Evolutionary conservation across 2,329 filamentous ascomycete genomes (phyloP).

Genomic region (Botrytis byssoidea): DNA sequence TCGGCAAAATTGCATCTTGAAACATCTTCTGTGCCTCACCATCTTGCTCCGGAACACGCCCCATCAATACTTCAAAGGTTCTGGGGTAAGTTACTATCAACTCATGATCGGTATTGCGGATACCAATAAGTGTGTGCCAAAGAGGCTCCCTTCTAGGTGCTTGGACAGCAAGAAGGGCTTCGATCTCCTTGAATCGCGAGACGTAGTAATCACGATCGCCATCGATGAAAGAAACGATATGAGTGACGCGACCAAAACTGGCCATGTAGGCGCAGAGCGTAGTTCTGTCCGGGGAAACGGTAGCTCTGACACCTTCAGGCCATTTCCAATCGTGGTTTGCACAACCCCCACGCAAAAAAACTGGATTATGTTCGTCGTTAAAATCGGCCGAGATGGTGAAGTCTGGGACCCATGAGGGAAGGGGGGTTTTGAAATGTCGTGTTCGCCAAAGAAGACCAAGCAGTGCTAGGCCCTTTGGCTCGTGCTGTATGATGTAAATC

Average conservation of each 20-base stretch:
- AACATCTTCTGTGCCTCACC: neutral
- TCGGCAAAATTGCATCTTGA: constrained; percentile 6
- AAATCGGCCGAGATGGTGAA: constrained; percentile 20
- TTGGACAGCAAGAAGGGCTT: neutral
- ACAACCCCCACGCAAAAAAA: constrained; percentile 15
- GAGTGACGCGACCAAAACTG: neutral
- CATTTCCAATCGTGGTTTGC: neutral
- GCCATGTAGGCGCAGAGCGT: constrained; percentile 1
- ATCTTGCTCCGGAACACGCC: neutral
- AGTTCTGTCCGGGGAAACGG: neutral
- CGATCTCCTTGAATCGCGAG: constrained; percentile 5
- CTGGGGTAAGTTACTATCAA: neutral
- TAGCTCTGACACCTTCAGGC: neutral
- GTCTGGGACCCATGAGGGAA: constrained; percentile 21
- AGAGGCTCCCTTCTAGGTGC: neutral
- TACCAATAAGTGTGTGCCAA: constrained; percentile 8
- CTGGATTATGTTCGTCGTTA: neutral
- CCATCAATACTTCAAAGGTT: constrained; percentile 12
- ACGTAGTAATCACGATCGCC: neutral
- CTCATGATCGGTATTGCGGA: constrained; percentile 3
- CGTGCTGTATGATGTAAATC: constrained; percentile 16
- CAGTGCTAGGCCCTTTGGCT: constrained; percentile 14
- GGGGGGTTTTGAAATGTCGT: constrained; percentile 11
- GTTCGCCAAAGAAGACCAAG: constrained; percentile 19
- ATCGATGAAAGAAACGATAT: constrained; percentile 8